Evolutionary conservation across 2,329 filamentous ascomycete species (phyloP).

Genomic region (Eurotiales sp.): DNA sequence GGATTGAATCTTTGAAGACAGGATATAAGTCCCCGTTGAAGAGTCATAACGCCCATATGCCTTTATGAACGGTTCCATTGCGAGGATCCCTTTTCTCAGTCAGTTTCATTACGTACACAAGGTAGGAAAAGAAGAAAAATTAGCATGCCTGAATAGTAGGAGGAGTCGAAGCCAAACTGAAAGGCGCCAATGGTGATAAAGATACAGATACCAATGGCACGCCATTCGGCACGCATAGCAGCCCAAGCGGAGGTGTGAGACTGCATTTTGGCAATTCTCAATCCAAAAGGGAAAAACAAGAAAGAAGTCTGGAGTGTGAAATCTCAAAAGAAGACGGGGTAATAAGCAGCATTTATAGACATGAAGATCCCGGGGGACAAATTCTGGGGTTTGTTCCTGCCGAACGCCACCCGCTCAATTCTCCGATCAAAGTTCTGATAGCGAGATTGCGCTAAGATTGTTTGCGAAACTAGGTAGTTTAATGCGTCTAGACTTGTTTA

Average conservation of each 20-base stretch:
- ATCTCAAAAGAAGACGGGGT: background rate
- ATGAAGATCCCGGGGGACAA: background rate
- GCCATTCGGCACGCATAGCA: background rate
- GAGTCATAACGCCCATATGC: constrained; percentile 3
- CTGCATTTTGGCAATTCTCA: background rate
- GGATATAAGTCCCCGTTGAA: background rate
- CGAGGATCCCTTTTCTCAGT: background rate
- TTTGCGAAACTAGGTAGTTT: no score
- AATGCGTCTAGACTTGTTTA: background rate
- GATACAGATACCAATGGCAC: constrained; percentile 2
- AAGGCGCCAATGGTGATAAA: constrained; percentile 1
- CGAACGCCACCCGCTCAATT: background rate
- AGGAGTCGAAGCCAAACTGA: background rate
- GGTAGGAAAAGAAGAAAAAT: background rate
- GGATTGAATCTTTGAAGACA: background rate
- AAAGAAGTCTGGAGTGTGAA: background rate
- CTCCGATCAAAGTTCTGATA: background rate
- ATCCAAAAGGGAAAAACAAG: background rate
- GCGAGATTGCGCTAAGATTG: background rate
- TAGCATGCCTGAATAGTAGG: background rate
- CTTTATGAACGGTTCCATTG: background rate
- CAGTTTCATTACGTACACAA: background rate
- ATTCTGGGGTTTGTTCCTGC: background rate
- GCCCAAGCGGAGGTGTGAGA: background rate
- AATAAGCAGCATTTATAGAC: constrained; percentile 3